Evolutionary conservation across 352 stramenopile genomes (phyloP), one percentile per base, ranked within the genome.

Genomic region (Hyaloperonospora arabidopsidis): DNA sequence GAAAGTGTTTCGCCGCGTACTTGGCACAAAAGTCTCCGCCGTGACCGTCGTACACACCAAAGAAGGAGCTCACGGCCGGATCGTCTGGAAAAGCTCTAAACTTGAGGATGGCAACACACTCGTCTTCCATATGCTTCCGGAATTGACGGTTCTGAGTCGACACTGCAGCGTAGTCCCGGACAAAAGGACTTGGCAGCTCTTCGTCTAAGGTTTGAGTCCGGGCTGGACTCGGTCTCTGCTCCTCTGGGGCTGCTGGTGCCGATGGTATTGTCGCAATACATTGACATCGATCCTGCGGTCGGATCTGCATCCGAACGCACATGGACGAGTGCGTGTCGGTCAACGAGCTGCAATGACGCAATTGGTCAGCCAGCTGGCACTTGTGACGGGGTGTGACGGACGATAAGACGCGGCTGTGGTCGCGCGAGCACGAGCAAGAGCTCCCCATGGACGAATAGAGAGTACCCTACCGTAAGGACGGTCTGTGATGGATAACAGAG

Each of bases 21-120:
- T 87, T 86, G 45, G 83, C 77, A 45, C 80, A 89, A 55, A 91
- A 89, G 46, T 70, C 76, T 12, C 83, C 79, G 43, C 81, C 83
- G 51, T 93, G 83, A 28, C 83, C 83, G 56, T 93, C 83, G 36
- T 87, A 93, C 2, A 93, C 79, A 18, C 70, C 83, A 58, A 90
- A 93, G 66, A 93, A 91, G 43, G 65, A 84, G 54, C 70, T 83
- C 45, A 75, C 66, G n/a, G 75, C 77, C 1, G 72, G 69, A 49
- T 89, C 78, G 34, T 70, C 67, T 32, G 67, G 55, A 29, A 86
- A 84, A n/a, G 67, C 72, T 45, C 57, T 68, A 51, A 82, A 86
- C 50, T 77, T 75, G 21, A 76, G 77, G 54, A 89, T 84, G 22
- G 76, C 76, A 11, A 91, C 78, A 63, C 78, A 89, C 51, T 86